These are phyloP conservation scores for Cercospora sp. DNA, from an alignment of 2,329 filamentous ascomycete genomes.

Conservation along the genomic window DNA sequence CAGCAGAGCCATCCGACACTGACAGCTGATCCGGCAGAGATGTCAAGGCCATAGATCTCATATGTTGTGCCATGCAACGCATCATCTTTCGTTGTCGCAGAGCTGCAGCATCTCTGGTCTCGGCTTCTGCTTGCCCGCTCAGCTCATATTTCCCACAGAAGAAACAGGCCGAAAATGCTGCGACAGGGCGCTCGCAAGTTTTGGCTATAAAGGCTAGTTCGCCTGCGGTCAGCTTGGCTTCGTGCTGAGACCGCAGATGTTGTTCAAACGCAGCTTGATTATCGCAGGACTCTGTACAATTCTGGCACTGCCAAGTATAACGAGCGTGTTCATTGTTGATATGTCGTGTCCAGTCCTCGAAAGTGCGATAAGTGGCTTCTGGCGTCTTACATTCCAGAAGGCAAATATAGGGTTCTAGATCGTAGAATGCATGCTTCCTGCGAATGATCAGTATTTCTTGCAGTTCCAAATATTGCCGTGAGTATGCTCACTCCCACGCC, in stretches of 20 bases:
- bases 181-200: neutral
- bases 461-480: neutral
- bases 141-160: neutral
- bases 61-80: neutral
- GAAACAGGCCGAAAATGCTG: neutral
- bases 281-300: neutral
- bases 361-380: neutral
- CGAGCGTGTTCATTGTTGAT: neutral
- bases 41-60: neutral
- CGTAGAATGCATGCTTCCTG: neutral
- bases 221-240: neutral
- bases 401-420: neutral
- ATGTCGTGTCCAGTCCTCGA: neutral
- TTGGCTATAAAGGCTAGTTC: neutral
- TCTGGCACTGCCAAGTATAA: neutral
- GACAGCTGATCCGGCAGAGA: neutral
- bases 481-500: neutral
- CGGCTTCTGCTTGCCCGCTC: neutral
- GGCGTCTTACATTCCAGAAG: neutral
- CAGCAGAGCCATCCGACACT: neutral
- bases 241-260: neutral
- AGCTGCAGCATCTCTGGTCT: neutral
- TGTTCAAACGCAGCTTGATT: neutral
- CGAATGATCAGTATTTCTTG: neutral
- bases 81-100: neutral